These are phyloP conservation scores for Rhodotorula taiwanensis DNA, from an alignment of 768 basidiomycete genomes.

Conservation along the genomic window DNA sequence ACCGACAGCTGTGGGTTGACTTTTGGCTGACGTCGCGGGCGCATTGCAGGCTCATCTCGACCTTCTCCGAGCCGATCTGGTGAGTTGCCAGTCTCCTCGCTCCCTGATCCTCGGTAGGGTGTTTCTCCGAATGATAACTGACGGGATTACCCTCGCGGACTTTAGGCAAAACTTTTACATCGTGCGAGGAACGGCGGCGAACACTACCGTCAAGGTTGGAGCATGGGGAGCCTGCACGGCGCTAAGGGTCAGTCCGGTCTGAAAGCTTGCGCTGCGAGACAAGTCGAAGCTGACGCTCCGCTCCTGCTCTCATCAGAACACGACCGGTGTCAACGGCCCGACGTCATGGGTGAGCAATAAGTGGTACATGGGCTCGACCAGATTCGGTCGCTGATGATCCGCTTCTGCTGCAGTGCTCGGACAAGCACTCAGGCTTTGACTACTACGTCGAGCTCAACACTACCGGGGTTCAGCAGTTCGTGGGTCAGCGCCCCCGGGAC, in stretches of 20 bases:
- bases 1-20: neutral
- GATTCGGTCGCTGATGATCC: too few relatives aligned
- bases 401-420: constrained; percentile 15
- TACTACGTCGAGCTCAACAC: constrained; percentile 30
- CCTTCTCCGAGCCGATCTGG: constrained; percentile 36
- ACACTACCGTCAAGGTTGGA: constrained; percentile 34
- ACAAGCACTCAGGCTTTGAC: constrained; percentile 1
- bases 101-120: neutral
- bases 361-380: too few relatives aligned
- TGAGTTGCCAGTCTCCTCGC: constrained; percentile 7
- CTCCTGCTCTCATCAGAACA: constrained; percentile 13
- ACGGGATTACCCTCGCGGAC: neutral
- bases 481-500: neutral
- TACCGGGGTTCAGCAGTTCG: constrained; percentile 31
- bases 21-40: neutral
- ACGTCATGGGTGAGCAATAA: constrained; percentile 20
- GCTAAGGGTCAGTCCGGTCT: constrained; percentile 7
- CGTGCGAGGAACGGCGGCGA: constrained; percentile 22
- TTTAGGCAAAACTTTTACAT: constrained; percentile 38
- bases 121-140: neutral
- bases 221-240: constrained; percentile 34
- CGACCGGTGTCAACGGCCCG: constrained; percentile 17
- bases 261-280: too few relatives aligned
- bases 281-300: too few relatives aligned
- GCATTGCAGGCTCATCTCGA: constrained; percentile 17